Evolutionary conservation across 495 filamentous ascomycete species (phyloP), one percentile per base, ranked within the genome.

Genomic region (Wilcoxina mikolae): DNA sequence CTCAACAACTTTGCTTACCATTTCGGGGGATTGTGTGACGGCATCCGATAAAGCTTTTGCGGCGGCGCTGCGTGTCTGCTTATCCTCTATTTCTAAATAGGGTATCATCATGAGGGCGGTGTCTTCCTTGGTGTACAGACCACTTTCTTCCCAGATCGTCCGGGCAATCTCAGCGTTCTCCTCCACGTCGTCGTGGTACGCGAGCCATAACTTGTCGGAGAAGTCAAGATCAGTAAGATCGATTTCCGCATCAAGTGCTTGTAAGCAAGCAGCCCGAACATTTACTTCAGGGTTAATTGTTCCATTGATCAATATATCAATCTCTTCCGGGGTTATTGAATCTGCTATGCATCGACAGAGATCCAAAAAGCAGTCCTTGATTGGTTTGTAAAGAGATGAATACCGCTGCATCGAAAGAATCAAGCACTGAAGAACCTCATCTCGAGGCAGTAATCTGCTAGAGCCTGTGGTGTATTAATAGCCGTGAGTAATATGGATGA

Each of bases 131-230:
- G 84, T 68, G 57, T 87, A 71, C 45, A 98, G 78, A 0, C 76
- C 83, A 65, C 89, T 94, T 56, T 93, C 90, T 66, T 94, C 86
- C 91, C 93, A 96, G 31, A 96, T 95, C 0, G 84, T 78, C 25
- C 76, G 76, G 1, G 83, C 90, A 26, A 94, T 72, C 33, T 94
- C 86, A 4, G 73, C 75, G 60, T 96, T 95, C 62, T 95, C 91
- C 11, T 87, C 80, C 0, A 84, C 78, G 54, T 91, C 85, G 56
- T 98, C 91, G 62, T 96, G 88, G 67, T 78, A 90, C 50, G 81
- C 82, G 22, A 98, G 74, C 90, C 90, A 96, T 11, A 96, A 83
- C 60, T 96, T 86, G 55, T 87, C 84, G 7, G 80, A 89, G 64
- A 87, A 90, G 27, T 81, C 77, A 24, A 84, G 71, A 49, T 94